Base-by-base conservation (phyloP, 2,329 filamentous ascomycete genomes). In the Nemania sp. region DNA sequence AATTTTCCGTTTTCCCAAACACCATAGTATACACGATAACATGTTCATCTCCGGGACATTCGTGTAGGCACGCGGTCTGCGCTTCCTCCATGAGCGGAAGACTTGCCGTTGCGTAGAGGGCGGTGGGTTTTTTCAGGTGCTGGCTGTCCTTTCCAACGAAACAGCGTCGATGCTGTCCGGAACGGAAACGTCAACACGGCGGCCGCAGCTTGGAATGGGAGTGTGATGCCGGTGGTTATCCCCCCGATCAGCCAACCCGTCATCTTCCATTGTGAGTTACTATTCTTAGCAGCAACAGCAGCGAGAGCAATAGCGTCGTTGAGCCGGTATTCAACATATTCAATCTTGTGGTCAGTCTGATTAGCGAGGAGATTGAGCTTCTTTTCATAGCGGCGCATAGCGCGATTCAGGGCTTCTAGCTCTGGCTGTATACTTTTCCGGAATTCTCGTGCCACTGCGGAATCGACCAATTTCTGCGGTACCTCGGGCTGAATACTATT, bases 361-460 rank as follows among this genome's bases (percentile, higher is more conserved):
- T 91, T 86, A 10, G 92, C 87, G 29, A 94, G 87, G 7, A 94
- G 84, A 0, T 91, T 91, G 4, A 92, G 89, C 74, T 94, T 92
- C 81, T 97, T 98, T 82, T 98, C 95, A 75, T 97, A 97, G 41
- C 93, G 89, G 22, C 95, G 88, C 52, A 98, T 92, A 3, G 95
- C 94, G 55, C 95, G 90, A 74, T 94, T 96, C 35, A 98, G 83
- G 0, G 93, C 93, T 74, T 98, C 94, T 5, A 98, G 85, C 67
- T 98, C 93, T 0, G 93, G 91, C 72, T 94, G 92, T 11, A 95
- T 84, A 29, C 84, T 82, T 67, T 88, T 88, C 49, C 89, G 87
- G 13, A 93, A 85, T 66, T 93, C 89, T 5, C 82, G 84, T 54
- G 84, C 80, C 43, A 87, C 78, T 2, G 79, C 80, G 5, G 82